Conservation (phyloP, 108 stramenopile species). For the Stephanodiscus triporus region DNA sequence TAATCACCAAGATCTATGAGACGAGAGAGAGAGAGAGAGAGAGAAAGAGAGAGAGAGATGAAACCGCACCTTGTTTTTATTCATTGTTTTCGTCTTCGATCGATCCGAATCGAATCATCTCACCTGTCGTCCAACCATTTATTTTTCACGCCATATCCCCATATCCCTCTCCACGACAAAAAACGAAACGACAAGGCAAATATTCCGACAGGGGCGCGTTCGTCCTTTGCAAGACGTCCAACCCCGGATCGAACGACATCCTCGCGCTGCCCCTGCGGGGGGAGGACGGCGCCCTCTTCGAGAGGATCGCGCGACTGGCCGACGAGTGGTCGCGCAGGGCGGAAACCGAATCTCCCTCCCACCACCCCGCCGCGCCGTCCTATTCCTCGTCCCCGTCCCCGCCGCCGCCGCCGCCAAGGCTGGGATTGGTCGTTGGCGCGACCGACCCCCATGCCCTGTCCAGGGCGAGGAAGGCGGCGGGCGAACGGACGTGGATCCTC, state of each 20-base stretch:
- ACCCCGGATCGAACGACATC: constrained; percentile 92
- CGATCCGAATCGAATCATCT: no score
- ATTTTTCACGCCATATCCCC: no score
- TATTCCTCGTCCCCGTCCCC: constrained; percentile 5
- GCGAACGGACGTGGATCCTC: constrained; percentile 91
- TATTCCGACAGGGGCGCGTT: constrained; percentile 90
- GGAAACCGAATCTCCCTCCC: constrained; percentile 37
- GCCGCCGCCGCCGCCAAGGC: constrained; percentile 40
- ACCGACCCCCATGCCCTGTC: constrained; percentile 88
- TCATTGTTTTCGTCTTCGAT: constrained; percentile 9
- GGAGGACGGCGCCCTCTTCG: constrained; percentile 69
- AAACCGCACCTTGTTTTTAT: background rate
- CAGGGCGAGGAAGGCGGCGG: constrained; percentile 78
- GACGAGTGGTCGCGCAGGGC: constrained; percentile 64
- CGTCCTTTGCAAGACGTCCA: constrained; percentile 98
- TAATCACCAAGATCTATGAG: constrained; percentile 57
- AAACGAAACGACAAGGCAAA: constrained; percentile 58
- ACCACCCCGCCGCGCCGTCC: constrained; percentile 20
- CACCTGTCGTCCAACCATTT: no score
- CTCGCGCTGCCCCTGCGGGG: constrained; percentile 68
- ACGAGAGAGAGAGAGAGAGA: constrained; percentile 9
- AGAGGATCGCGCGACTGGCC: constrained; percentile 84
- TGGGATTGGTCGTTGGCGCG: constrained; percentile 98
- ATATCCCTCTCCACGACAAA: background rate
- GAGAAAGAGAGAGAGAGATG: no score